Conservation (phyloP, 495 filamentous ascomycete genomes). For the Annulohypoxylon nitens region DNA sequence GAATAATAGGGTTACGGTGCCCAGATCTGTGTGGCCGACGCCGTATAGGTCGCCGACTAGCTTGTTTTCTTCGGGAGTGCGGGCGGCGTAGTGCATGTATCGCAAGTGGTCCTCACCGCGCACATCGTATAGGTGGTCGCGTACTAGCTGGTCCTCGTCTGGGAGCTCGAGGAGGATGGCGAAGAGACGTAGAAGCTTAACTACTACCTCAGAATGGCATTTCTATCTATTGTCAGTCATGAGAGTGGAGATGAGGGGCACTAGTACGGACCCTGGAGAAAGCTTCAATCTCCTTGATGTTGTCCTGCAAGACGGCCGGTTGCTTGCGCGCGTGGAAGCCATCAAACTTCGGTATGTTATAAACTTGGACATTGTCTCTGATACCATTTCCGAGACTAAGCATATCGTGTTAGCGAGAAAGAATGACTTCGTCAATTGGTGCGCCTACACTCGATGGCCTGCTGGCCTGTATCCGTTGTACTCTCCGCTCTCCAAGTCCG, state of each 20-base stretch:
- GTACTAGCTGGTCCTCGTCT: conserved; percentile 63
- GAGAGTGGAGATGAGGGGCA: not conserved
- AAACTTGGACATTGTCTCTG: conserved; percentile 65
- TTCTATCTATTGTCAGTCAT: conserved; percentile 47
- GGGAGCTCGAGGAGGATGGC: conserved; percentile 65
- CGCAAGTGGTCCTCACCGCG: conserved; percentile 65
- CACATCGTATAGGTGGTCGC: conserved; percentile 62
- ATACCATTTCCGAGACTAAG: conserved; percentile 59
- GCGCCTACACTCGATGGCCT: conserved; percentile 58
- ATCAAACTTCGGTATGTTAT: conserved; percentile 66
- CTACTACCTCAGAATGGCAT: conserved; percentile 64
- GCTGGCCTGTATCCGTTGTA: conserved; percentile 59
- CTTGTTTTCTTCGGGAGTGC: conserved; percentile 60
- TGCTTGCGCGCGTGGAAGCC: conserved; percentile 59
- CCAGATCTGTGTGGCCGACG: conserved; percentile 67
- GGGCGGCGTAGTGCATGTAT: conserved; percentile 66
- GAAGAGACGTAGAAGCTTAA: conserved; percentile 65
- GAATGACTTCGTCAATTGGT: not conserved
- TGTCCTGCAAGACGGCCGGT: conserved; percentile 52
- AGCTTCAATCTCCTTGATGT: conserved; percentile 53
- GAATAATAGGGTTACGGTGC: conserved; percentile 68
- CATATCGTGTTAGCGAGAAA: not conserved
- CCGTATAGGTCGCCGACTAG: conserved; percentile 55
- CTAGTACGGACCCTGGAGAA: conserved; percentile 56
- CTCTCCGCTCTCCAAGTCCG: conserved; percentile 45